Evolutionary conservation across 371 early-diverging fungal genomes (phyloP).

Genomic region (Smittium culicis): DNA sequence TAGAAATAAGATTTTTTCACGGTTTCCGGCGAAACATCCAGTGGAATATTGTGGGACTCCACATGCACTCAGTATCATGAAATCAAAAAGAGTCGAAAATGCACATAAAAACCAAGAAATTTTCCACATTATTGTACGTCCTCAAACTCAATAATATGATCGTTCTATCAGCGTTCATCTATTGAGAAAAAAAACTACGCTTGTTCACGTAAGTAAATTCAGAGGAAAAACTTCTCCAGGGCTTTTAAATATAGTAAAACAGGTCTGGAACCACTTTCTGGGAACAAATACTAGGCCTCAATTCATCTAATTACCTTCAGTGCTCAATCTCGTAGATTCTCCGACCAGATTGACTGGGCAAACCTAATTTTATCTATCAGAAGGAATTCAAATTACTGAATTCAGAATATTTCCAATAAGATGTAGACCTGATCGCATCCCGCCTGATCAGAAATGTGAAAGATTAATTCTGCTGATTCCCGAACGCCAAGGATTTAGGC

Average conservation of each 20-base stretch:
- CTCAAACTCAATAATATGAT: neutral
- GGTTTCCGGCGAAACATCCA: neutral
- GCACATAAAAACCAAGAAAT: neutral
- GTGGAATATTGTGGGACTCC: neutral
- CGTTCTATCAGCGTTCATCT: neutral
- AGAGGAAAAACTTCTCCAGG: neutral
- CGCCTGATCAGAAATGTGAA: neutral
- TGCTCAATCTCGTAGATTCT: neutral
- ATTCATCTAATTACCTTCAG: neutral
- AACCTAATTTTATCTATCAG: neutral
- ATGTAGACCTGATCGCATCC: neutral
- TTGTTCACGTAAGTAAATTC: neutral
- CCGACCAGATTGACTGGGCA: neutral
- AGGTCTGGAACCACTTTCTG: neutral
- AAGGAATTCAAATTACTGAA: neutral
- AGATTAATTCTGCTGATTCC: neutral
- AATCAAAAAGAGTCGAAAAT: neutral
- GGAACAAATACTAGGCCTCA: neutral
- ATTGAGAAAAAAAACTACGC: too few species aligned
- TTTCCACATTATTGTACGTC: neutral
- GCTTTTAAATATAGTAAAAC: neutral
- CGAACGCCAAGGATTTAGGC: neutral
- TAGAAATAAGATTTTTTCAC: neutral
- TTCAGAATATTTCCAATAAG: neutral
- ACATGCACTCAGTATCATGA: neutral